Percentiles rank a stretch among this genome's conserved stretches.
Conservation (phyloP, 441 rosid species). For the Erysimum pusillum region DNA sequence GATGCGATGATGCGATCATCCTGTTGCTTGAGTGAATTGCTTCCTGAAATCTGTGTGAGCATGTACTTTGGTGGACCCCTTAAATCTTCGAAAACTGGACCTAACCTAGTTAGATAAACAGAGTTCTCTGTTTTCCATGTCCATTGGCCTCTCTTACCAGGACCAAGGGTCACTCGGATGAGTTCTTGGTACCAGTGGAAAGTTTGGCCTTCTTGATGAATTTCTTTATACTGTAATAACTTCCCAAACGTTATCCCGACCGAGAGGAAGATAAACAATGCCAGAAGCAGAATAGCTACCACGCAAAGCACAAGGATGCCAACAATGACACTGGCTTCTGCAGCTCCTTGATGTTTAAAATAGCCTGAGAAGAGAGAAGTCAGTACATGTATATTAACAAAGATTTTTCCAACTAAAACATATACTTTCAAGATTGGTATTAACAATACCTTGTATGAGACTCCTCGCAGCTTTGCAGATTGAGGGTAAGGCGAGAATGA, state of each 20-base stretch:
- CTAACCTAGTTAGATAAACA: conserved; percentile 57
- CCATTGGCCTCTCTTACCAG: conserved; percentile 98
- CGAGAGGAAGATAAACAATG: conserved; percentile 78
- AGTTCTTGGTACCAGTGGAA: conserved; percentile 96
- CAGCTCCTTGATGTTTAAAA: conserved; percentile 57
- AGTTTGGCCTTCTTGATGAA: conserved; percentile 85
- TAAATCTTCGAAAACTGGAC: conserved; percentile 88
- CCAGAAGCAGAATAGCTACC: conserved; percentile 62
- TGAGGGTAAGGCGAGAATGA: conserved; percentile 82
- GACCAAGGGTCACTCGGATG: conserved; percentile 84
- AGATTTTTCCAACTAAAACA: neutral
- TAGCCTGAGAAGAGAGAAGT: conserved; percentile 41
- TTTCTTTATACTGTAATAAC: conserved; percentile 92
- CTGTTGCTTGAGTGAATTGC: conserved; percentile 53
- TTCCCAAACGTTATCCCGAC: conserved; percentile 85
- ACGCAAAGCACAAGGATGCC: conserved; percentile 68
- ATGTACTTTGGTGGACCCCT: conserved; percentile 99
- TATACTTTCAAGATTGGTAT: neutral
- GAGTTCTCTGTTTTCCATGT: conserved; percentile 76
- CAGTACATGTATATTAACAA: neutral
- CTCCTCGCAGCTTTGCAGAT: conserved; percentile 72
- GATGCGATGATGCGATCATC: conserved; percentile 79
- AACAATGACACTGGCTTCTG: conserved; percentile 55
- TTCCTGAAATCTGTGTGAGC: conserved; percentile 82
- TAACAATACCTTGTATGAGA: conserved; percentile 66